Base-by-base conservation (phyloP, 306 rosid species). In the Fragaria iinumae region DNA sequence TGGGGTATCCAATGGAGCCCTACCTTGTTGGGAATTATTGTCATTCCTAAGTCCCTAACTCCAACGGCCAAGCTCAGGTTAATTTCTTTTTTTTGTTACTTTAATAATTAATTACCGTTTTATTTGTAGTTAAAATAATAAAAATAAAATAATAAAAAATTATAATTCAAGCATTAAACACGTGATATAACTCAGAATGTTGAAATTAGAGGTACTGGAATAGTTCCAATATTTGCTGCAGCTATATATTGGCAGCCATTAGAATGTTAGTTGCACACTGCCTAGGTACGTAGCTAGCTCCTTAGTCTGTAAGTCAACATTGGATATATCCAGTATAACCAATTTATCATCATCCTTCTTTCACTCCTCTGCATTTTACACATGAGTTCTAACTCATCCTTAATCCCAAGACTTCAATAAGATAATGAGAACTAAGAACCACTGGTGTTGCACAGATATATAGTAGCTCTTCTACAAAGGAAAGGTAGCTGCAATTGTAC, bases 191-290 rank as follows among this genome's bases (percentile, higher is more conserved):
- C 64, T 21, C 8, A 21, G 8, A 57, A 21, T 55, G 13, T 55
- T 57, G 17, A 57, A 57, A 57, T 23, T 57, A 8, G 64, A 57
- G 32, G 16, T 21, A 23, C 64, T 57, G 64, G 16, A 21, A 57
- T 25, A 27, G 16, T 60, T 21, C 4, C 20, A 25, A 57, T 57
- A 29, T 29, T 62, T 29, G 1, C 67, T 62, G 39, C 38, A 32
- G 45, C 69, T 12, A 11, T 63, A 3, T 12, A 11, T 63, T 1
- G 41, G 68, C 68, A 29, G 21, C 43, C 68, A 21, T 63, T 14
- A 64, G 69, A 64, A 64, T 14, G 69, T 64, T 64, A 64, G 69
- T 64, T 64, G 44, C 44, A 60, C 2, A 21, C 32, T 57, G 32
- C 64, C 11, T 57, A 53, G 63, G 63, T 56, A 38, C 1, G 34